Conservation (phyloP, 2,329 filamentous ascomycete species). For the Penicillium sp. region DNA sequence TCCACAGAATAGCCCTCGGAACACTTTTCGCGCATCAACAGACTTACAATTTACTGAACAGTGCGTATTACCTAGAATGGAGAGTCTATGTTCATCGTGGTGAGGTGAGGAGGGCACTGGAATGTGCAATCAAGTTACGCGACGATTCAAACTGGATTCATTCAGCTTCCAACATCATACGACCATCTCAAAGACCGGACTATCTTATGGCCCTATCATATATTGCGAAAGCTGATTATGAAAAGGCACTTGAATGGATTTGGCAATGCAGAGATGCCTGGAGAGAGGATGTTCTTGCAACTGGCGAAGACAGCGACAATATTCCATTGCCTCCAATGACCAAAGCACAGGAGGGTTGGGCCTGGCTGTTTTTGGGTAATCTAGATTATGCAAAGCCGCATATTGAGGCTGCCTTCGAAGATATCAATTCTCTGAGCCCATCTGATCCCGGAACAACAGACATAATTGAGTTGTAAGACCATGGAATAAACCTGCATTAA, state of each 20-base stretch:
- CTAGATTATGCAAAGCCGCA: neutral
- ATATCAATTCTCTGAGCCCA: neutral
- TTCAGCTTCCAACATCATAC: too few relatives aligned
- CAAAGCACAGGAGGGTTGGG: neutral
- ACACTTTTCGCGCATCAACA: neutral
- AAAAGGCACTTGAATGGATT: neutral
- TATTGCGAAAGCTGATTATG: neutral
- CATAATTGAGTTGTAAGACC: neutral
- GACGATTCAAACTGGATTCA: neutral
- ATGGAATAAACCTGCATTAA: neutral
- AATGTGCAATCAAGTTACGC: neutral
- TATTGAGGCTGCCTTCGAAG: neutral
- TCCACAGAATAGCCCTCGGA: neutral
- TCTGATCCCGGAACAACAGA: neutral
- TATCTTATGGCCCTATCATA: neutral
- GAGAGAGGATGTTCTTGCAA: neutral
- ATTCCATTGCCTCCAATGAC: neutral
- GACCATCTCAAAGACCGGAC: neutral
- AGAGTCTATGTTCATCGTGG: neutral
- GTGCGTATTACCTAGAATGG: neutral
- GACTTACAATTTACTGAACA: neutral
- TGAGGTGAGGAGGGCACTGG: neutral
- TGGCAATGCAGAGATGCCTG: neutral
- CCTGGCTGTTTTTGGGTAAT: neutral
- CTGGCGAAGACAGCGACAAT: neutral